Conservation (phyloP, 495 filamentous ascomycete species). For the Rostrohypoxylon terebratum region DNA sequence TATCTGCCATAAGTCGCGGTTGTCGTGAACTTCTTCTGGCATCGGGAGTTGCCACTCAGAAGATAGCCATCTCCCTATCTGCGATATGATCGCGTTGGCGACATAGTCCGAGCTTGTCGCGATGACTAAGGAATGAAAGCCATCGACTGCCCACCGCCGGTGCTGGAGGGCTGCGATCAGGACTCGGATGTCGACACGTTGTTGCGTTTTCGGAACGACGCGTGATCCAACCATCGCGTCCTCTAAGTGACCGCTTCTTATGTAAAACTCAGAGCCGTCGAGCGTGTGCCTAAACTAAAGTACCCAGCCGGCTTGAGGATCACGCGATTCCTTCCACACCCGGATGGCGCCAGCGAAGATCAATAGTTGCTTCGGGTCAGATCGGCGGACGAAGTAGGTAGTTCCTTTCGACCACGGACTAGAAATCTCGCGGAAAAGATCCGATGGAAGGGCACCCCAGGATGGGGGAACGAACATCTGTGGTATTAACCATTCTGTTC, state of each 20-base stretch:
- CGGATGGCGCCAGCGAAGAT: background rate
- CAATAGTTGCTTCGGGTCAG: no score
- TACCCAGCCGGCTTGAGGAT: background rate
- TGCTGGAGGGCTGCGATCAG: background rate
- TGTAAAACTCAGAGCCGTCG: background rate
- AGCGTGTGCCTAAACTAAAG: background rate
- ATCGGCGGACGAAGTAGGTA: background rate
- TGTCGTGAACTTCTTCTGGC: background rate
- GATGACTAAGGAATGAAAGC: background rate
- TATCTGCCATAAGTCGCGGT: constrained; percentile 8
- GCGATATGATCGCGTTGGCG: background rate
- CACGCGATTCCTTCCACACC: no score
- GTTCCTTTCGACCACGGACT: background rate
- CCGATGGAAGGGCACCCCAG: background rate
- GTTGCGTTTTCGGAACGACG: background rate
- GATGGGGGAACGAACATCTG: background rate
- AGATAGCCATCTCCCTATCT: background rate
- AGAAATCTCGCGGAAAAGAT: background rate
- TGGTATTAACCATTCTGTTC: background rate
- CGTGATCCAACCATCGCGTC: background rate
- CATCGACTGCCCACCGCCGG: background rate
- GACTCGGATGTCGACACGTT: background rate
- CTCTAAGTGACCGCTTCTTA: background rate
- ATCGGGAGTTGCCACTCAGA: background rate
- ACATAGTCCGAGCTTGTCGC: background rate